Conservation (phyloP, 345 rosid genomes). For the Dovyalis caffra region DNA sequence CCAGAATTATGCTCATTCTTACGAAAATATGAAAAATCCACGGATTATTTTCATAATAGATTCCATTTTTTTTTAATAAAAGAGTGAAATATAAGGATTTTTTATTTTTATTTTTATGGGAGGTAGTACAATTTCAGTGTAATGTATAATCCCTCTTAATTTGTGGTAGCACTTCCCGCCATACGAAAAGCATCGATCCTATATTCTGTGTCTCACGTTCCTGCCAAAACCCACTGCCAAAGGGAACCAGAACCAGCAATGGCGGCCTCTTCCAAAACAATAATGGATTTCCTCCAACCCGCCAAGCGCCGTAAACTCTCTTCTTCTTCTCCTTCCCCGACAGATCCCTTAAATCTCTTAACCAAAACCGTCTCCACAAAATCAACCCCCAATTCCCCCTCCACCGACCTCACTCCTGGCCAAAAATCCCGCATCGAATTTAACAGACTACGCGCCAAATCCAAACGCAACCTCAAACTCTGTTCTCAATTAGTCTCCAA, state of each 20-base stretch:
- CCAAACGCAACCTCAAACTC: conserved; percentile 63
- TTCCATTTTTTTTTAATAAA: too few relatives aligned
- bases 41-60: too few relatives aligned
- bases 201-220: not conserved
- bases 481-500: conserved; percentile 57
- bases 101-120: too few relatives aligned
- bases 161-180: too few relatives aligned
- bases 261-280: conserved; percentile 64
- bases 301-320: conserved; percentile 65
- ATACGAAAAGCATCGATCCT: too few relatives aligned
- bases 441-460: conserved; percentile 60
- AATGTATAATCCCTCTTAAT: too few relatives aligned
- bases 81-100: too few relatives aligned
- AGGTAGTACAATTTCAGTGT: too few relatives aligned
- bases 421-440: conserved; percentile 57
- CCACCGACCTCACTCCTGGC: conserved; percentile 46
- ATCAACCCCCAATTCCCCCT: too few relatives aligned
- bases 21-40: too few relatives aligned
- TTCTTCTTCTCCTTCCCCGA: conserved; percentile 19
- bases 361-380: conserved; percentile 14
- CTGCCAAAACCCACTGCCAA: conserved; percentile 1
- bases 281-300: conserved; percentile 66
- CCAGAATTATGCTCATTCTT: too few relatives aligned
- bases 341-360: conserved; percentile 18
- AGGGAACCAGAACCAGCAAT: conserved; percentile 11